These are phyloP conservation scores for Coemansia sp. DNA, from an alignment of 192 early-diverging fungal genomes.

Conservation along the genomic window DNA sequence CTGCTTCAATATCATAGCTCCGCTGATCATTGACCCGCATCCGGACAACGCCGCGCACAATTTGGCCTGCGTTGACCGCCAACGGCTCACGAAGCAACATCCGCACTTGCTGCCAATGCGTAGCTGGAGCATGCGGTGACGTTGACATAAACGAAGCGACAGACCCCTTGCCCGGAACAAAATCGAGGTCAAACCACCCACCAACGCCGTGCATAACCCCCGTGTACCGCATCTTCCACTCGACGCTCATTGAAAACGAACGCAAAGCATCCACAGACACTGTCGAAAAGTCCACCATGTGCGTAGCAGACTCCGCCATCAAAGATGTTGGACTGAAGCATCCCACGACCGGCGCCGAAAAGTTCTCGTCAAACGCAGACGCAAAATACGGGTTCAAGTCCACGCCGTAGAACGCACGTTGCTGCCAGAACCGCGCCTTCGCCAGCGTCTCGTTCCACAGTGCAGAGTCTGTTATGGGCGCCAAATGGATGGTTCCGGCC, in stretches of 20 bases:
- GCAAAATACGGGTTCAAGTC: constrained; percentile 82
- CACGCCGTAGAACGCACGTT: constrained; percentile 85
- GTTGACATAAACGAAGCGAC: constrained; percentile 84
- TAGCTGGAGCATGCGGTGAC: constrained; percentile 77
- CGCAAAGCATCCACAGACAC: constrained; percentile 74
- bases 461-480: constrained; percentile 73
- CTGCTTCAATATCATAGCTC: constrained; percentile 82
- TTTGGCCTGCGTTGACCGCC: constrained; percentile 89
- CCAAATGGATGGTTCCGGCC: constrained; percentile 84
- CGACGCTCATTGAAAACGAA: constrained; percentile 83
- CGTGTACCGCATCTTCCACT: constrained; percentile 79
- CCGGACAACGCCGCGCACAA: constrained; percentile 79
- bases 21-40: constrained; percentile 88
- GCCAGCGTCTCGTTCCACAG: constrained; percentile 94
- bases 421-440: constrained; percentile 87
- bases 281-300: constrained; percentile 82
- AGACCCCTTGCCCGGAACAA: constrained; percentile 56
- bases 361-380: constrained; percentile 80
- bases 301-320: constrained; percentile 61
- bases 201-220: constrained; percentile 92
- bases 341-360: constrained; percentile 89
- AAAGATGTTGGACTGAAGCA: constrained; percentile 81
- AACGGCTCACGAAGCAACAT: constrained; percentile 91
- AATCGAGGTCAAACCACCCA: constrained; percentile 95
- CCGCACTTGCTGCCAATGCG: constrained; percentile 98